Evolutionary conservation across 1,284 basidiomycete genomes (phyloP), one percentile per base, ranked within the genome.

Genomic region (Austroboletus olivaceoglutinosus): DNA sequence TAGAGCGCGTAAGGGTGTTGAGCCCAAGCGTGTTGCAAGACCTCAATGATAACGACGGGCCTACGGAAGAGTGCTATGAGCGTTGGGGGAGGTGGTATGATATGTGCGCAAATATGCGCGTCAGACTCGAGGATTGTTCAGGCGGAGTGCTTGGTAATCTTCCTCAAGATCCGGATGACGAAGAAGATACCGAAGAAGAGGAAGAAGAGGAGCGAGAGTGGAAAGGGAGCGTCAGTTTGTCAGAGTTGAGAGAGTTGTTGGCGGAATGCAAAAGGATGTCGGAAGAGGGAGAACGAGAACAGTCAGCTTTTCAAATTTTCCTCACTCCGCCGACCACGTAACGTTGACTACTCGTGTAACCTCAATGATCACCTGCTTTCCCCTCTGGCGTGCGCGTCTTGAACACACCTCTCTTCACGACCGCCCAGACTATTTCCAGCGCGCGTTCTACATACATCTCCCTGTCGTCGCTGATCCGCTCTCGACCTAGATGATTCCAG

Each of bases 1-100:
- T 89, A 37, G 70, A 75, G 52, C 71, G 77, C 16, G 73, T 88
- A 29, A 74, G 86, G 25, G 76, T 81, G 18, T 63, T 89, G 50
- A 84, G 75, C 54, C 65, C 77, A 29, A 70, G 67, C 6, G 68
- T 88, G 60, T 63, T 89, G 39, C 66, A 70, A 19, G 81, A 82
- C 45, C 67, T 89, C 44, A 82, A 87, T 49, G 67, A 70, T 21
- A 76, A 74, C 25, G 67, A 79, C 37, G 76, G 80, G 0, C 78
- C 78, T 2, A 68, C 67, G 58, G 42, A 42, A 66, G 33, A 72
- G 68, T 13, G 81, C 76, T 48, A 76, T 72, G 73, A 77, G 49
- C 69, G 87, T n/a, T 89, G 85, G 82, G 81, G 82, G 59, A 70
- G 74, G 43, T 89, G 86, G 87, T 85, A 80, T 76, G 72, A 71